phyloP scores from a whole-genome alignment of 495 filamentous ascomycete species.

The Annulohypoxylon bovei region DNA sequence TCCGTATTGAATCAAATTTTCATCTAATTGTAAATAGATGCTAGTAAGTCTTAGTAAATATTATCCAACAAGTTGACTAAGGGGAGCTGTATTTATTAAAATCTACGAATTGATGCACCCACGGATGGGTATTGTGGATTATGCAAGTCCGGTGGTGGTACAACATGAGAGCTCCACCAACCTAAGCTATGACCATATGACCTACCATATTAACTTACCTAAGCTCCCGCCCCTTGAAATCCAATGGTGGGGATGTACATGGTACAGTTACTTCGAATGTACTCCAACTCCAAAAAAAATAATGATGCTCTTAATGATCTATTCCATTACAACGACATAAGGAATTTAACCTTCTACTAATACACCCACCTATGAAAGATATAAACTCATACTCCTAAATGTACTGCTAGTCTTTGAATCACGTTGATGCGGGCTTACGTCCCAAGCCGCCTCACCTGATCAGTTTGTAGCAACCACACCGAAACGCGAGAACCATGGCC shows the following conservation, averaged over 20 bases:
- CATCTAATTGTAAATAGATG: slow-evolving; percentile 2
- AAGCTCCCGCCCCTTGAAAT: neutral
- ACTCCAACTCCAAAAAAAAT: slow-evolving; percentile 20
- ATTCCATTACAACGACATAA: slow-evolving; percentile 14
- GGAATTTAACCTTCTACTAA: slow-evolving; percentile 1
- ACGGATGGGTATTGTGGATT: neutral
- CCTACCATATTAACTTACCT: neutral
- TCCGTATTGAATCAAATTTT: slow-evolving; percentile 5
- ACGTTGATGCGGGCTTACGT: slow-evolving; percentile 46
- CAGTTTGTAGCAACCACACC: slow-evolving; percentile 49
- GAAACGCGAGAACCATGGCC: slow-evolving; percentile 48
- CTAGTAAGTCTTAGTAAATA: neutral
- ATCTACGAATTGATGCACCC: neutral
- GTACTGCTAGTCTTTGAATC: slow-evolving; percentile 22
- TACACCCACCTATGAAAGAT: slow-evolving; percentile 8
- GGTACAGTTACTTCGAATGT: slow-evolving; percentile 12
- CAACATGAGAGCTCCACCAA: neutral
- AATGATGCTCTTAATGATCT: slow-evolving; percentile 7
- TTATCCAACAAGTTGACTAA: neutral
- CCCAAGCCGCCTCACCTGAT: slow-evolving; percentile 70
- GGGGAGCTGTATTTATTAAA: neutral
- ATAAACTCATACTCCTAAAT: slow-evolving; percentile 24
- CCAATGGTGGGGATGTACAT: slow-evolving; percentile 13
- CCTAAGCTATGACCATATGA: neutral
- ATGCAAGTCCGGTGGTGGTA: neutral